Percentiles rank a stretch among this genome's conserved stretches.
Conservation (phyloP, 164 flowering plant genomes). For the Macadamia integrifolia region DNA sequence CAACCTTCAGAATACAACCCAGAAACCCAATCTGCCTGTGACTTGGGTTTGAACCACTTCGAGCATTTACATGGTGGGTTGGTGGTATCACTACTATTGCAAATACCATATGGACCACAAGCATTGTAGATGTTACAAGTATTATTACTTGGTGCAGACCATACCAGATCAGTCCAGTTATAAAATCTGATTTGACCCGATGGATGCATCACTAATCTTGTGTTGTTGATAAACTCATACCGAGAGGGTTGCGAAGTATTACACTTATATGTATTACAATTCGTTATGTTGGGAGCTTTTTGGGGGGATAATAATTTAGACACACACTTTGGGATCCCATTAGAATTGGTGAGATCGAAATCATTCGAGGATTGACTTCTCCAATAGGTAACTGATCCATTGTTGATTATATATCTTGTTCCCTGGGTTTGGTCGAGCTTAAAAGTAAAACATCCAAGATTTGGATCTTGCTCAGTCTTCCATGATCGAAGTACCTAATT, state of each 20-base stretch:
- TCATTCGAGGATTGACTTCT: not conserved
- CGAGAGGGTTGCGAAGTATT: no score
- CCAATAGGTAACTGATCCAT: not conserved
- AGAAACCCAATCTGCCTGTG: slow-evolving; percentile 19
- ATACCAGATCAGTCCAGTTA: slow-evolving; percentile 2
- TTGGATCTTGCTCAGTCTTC: not conserved
- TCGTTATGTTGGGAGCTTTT: no score
- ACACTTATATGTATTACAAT: no score
- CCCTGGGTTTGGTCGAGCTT: not conserved
- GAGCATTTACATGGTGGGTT: slow-evolving; percentile 27
- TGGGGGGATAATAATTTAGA: no score
- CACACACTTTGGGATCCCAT: not conserved
- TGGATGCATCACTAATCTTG: not conserved
- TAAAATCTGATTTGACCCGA: not conserved
- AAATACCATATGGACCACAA: slow-evolving; percentile 37
- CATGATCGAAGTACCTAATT: not conserved
- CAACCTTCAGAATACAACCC: slow-evolving; percentile 33
- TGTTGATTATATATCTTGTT: not conserved
- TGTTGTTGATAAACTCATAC: not conserved
- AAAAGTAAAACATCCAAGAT: not conserved
- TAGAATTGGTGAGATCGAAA: not conserved
- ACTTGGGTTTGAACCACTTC: slow-evolving; percentile 26
- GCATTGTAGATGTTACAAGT: slow-evolving; percentile 23
- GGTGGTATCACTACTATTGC: slow-evolving; percentile 13
- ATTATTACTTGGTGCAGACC: slow-evolving; percentile 28